phyloP scores from a whole-genome alignment of 2,329 filamentous ascomycete species.

The Lachnellula subtilissima region DNA sequence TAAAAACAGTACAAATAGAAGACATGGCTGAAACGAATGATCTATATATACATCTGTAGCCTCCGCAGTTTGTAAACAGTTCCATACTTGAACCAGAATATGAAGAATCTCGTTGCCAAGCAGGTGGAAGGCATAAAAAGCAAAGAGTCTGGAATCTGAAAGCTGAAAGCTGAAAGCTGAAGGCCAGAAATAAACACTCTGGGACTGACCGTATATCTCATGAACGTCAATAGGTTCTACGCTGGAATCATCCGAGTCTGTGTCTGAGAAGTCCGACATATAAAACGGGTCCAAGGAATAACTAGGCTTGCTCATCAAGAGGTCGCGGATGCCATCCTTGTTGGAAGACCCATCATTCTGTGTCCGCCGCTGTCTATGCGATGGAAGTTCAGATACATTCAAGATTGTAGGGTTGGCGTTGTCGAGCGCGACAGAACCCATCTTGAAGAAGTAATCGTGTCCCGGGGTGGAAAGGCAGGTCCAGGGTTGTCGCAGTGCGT shows the following conservation, averaged over 20 bases:
- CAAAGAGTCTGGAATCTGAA: not conserved
- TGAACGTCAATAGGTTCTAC: slow-evolving; percentile 91
- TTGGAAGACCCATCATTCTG: slow-evolving; percentile 38
- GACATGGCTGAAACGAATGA: slow-evolving; percentile 3
- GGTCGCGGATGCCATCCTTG: slow-evolving; percentile 23
- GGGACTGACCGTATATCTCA: slow-evolving; percentile 77
- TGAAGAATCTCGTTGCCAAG: not conserved
- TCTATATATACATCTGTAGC: not conserved
- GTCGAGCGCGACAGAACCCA: slow-evolving; percentile 36
- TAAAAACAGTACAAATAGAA: not conserved
- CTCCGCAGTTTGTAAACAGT: not conserved
- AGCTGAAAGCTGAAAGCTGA: not conserved
- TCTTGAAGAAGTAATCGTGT: not conserved
- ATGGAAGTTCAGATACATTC: slow-evolving; percentile 82
- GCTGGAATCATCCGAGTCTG: slow-evolving; percentile 48
- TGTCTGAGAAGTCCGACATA: slow-evolving; percentile 29
- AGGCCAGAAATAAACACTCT: not conserved
- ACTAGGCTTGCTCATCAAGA: slow-evolving; percentile 26
- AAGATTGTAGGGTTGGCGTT: slow-evolving; percentile 95
- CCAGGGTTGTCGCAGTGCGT: not conserved
- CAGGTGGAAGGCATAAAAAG: not conserved
- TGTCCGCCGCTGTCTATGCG: slow-evolving; percentile 57
- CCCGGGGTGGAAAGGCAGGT: not conserved
- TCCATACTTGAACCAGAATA: not conserved
- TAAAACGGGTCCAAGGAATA: slow-evolving; percentile 33